Base-by-base conservation (phyloP, 2,329 filamentous ascomycete genomes). In the Hypocreales sp. region DNA sequence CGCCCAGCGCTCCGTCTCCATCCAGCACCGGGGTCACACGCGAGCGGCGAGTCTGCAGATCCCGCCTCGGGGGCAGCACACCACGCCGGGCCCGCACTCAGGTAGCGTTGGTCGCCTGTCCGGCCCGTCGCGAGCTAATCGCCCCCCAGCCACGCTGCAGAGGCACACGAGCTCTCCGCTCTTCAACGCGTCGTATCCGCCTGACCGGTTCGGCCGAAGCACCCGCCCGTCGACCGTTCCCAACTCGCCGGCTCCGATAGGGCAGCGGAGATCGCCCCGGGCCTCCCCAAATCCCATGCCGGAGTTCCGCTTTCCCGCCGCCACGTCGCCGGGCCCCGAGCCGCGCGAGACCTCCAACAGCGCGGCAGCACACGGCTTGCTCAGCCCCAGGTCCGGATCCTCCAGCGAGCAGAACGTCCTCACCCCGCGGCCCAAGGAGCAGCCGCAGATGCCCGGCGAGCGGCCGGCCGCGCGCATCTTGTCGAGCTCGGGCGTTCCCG, bases 1-100 rank as follows among this genome's bases (percentile, higher is more conserved):
- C 41, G 58, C 62, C 28, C 80, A 77, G 47, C 65, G 79, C 40
- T 87, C 81, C 4, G 64, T 90, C 17, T 90, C 81, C 12, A 87
- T 90, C 36, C 65, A 70, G 13, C 46, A 44, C 12, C 71, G 72
- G 40, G 69, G 75, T 5, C 84, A 93, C 58, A 72, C 64, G 25
- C 67, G 84, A 28, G 83, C 83, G 20, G 72, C 81, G 15, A 93
- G 84, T 56, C 55, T 92, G 33, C 84, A 92, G 48, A 77, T 87
- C 21, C 31, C 48, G 20, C 45, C 52, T 19, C 45, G 43, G 20
- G 44, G 37, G 9, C 40, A 44, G 19, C 33, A 38, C 47, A 71
- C 35, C 60, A 72, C 25, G 61, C 61, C 35, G 8, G 45, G 51
- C 22, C 44, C 44, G 36, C 52, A 43, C 26, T 51, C 45, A 42